A percentile compares a stretch with the other conserved stretches of the same genome.
Evolutionary conservation across 148 eudicot species (phyloP).

Genomic region (Fallopia convolvulus): DNA sequence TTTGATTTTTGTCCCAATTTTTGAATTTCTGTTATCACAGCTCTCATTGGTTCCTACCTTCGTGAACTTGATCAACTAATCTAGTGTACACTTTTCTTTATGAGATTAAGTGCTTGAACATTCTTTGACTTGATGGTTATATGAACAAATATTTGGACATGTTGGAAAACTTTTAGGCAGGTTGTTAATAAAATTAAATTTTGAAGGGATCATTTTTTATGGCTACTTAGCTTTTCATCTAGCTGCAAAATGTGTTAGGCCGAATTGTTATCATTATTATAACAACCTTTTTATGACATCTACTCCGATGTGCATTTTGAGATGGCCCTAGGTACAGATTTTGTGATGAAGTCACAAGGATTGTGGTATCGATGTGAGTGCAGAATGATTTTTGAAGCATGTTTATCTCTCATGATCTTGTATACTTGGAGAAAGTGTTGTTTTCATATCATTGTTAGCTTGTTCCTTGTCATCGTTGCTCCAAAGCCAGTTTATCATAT

Average conservation of each 20-base stretch:
- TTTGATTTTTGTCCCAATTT: background rate
- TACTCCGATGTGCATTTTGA: background rate
- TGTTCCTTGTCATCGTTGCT: background rate
- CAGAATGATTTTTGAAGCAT: background rate
- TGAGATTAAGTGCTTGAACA: background rate
- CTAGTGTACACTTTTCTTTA: background rate
- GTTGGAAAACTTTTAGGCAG: background rate
- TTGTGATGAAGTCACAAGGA: background rate
- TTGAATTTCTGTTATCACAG: background rate
- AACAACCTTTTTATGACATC: background rate
- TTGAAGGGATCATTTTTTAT: background rate
- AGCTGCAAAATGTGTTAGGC: background rate
- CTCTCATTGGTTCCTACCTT: background rate
- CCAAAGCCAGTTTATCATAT: background rate
- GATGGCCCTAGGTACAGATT: background rate
- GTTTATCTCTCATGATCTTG: background rate
- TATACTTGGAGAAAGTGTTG: background rate
- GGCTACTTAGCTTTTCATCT: background rate
- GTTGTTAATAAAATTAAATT: background rate
- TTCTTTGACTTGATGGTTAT: background rate
- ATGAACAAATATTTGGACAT: background rate
- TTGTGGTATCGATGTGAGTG: background rate
- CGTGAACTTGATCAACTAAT: background rate
- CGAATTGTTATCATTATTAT: no score
- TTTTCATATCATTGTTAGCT: background rate